These are phyloP conservation scores for Daldinia sp. DNA, from an alignment of 2,329 filamentous ascomycete species.

Conservation along the genomic window DNA sequence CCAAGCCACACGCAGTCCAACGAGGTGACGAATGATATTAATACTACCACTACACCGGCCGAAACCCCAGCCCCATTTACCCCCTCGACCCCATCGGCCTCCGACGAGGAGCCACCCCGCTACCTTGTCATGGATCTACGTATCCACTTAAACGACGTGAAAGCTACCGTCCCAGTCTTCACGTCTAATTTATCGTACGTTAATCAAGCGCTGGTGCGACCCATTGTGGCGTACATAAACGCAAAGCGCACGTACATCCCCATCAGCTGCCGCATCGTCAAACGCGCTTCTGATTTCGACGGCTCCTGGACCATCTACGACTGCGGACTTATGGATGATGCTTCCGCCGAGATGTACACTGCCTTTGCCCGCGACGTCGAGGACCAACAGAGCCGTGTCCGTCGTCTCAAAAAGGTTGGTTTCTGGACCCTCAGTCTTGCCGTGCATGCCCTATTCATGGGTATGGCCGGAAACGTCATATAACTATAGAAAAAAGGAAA, in stretches of 20 bases:
- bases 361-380: slow-evolving; percentile 92
- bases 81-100: slow-evolving; percentile 2
- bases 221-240: slow-evolving; percentile 98
- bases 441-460: slow-evolving; percentile 92
- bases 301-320: slow-evolving; percentile 96
- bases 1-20: slow-evolving; percentile 28
- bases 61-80: slow-evolving; percentile 9
- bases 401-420: slow-evolving; percentile 92
- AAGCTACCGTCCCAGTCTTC: slow-evolving; percentile 91
- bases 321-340: slow-evolving; percentile 90
- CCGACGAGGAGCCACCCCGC: slow-evolving; percentile 68
- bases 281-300: slow-evolving; percentile 87
- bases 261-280: slow-evolving; percentile 92
- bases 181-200: slow-evolving; percentile 92
- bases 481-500: slow-evolving; percentile 39
- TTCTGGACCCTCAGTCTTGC: slow-evolving; percentile 95
- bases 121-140: slow-evolving; percentile 93
- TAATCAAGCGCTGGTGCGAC: slow-evolving; percentile 92
- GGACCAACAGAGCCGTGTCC: slow-evolving; percentile 84
- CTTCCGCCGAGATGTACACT: slow-evolving; percentile 91
- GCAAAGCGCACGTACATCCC: slow-evolving; percentile 94
- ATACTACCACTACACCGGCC: slow-evolving; percentile 10
- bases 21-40: slow-evolving; percentile 25
- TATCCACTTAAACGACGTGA: slow-evolving; percentile 94
- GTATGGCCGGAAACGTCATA: slow-evolving; percentile 84